Percentiles rank a stretch among this genome's conserved stretches.
These are phyloP conservation scores for Arthroderma sp. DNA, from an alignment of 2,329 filamentous ascomycete genomes.

Conservation along the genomic window DNA sequence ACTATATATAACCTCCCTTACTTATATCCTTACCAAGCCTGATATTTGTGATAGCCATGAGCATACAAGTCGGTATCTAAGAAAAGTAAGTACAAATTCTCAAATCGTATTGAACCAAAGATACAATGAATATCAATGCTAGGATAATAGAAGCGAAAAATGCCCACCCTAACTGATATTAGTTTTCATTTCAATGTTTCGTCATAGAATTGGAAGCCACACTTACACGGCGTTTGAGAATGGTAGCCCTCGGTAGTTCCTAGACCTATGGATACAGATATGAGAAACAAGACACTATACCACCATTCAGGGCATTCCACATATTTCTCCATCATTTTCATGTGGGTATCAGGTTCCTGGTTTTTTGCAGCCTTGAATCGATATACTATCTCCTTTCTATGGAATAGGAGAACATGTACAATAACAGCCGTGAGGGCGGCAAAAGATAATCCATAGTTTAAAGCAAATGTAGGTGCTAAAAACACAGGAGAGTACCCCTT, in stretches of 20 bases:
- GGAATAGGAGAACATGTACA: conserved; percentile 54
- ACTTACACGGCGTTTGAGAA: conserved; percentile 48
- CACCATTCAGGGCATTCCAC: conserved; percentile 45
- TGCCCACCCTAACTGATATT: conserved; percentile 40
- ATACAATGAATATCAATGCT: conserved; percentile 44
- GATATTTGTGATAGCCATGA: conserved; percentile 57
- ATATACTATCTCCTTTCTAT: conserved; percentile 52
- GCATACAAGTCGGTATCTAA: conserved; percentile 45
- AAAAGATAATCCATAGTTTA: conserved; percentile 59
- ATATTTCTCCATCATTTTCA: conserved; percentile 45
- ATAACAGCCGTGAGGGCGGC: conserved; percentile 57
- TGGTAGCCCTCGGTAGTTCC: conserved; percentile 41
- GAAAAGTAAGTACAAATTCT: conserved; percentile 15
- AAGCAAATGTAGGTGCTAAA: conserved; percentile 56
- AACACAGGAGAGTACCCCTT: conserved; percentile 40
- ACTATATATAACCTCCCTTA: conserved; percentile 14
- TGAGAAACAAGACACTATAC: conserved; percentile 36
- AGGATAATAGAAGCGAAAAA: conserved; percentile 55
- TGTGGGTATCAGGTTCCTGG: conserved; percentile 42
- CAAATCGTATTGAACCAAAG: conserved; percentile 16
- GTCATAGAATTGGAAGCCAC: too few relatives aligned
- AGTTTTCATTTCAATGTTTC: too few relatives aligned
- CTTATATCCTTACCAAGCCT: conserved; percentile 31
- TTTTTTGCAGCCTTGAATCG: conserved; percentile 40
- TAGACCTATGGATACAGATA: conserved; percentile 39